Conservation (phyloP, 306 rosid species). For the Cucurbita maxima region DNA sequence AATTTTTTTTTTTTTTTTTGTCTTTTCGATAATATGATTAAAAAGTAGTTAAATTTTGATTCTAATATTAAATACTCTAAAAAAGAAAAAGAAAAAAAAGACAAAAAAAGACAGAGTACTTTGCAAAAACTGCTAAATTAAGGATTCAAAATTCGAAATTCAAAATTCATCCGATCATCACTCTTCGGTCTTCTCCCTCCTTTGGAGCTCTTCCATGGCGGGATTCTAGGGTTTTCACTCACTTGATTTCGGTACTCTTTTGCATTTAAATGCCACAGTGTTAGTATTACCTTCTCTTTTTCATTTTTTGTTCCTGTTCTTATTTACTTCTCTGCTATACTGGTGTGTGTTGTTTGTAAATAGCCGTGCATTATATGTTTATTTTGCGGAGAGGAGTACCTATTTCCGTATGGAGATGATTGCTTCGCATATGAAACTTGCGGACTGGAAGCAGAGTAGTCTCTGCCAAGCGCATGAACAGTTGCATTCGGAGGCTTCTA, state of each 20-base stretch:
- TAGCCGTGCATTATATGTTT: not conserved
- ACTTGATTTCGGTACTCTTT: not conserved
- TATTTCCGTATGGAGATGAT: conserved; percentile 16
- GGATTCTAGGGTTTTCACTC: not conserved
- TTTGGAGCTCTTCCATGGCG: not conserved
- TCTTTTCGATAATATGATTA: no score
- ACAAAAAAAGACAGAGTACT: no score
- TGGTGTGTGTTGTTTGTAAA: not conserved
- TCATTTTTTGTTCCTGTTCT: not conserved
- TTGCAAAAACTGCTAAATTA: no score
- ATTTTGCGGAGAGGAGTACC: not conserved
- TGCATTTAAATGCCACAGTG: not conserved
- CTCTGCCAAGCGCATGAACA: conserved; percentile 15
- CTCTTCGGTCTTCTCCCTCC: not conserved
- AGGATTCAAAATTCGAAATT: no score
- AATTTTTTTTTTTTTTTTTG: no score
- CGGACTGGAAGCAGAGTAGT: conserved; percentile 19
- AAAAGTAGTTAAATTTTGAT: no score
- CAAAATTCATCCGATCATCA: no score
- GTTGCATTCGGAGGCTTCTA: conserved; percentile 19
- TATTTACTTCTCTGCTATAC: not conserved
- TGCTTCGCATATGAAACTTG: conserved; percentile 5
- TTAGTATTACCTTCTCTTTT: not conserved
- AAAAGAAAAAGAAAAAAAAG: no score
- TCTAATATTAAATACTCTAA: no score